These are phyloP conservation scores for Sporothrix luriei DNA, from an alignment of 2,329 filamentous ascomycete species.

Conservation along the genomic window DNA sequence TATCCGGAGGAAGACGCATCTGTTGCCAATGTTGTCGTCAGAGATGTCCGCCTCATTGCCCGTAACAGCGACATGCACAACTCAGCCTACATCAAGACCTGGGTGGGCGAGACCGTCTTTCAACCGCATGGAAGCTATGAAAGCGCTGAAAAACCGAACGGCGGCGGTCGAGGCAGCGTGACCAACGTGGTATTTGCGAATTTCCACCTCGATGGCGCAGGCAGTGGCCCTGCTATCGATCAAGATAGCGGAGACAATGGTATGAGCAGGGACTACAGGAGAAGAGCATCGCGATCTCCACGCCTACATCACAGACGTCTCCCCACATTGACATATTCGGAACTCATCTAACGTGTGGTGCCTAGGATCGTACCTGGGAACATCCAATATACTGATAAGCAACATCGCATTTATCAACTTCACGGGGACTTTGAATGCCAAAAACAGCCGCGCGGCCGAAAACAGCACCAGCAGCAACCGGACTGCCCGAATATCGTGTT, in stretches of 20 bases:
- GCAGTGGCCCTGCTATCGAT: slow-evolving; percentile 48
- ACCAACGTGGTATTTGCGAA: slow-evolving; percentile 55
- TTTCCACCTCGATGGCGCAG: slow-evolving; percentile 53
- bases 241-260: slow-evolving; percentile 54
- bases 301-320: too few relatives aligned
- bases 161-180: slow-evolving; percentile 56
- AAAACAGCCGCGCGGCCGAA: slow-evolving; percentile 35
- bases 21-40: slow-evolving; percentile 53
- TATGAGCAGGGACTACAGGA: not conserved
- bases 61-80: slow-evolving; percentile 53
- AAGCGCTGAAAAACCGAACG: slow-evolving; percentile 49
- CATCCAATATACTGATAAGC: slow-evolving; percentile 53
- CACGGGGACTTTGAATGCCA: slow-evolving; percentile 48
- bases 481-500: slow-evolving; percentile 52
- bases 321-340: not conserved
- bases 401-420: slow-evolving; percentile 57
- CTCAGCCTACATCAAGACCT: slow-evolving; percentile 59
- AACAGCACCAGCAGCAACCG: slow-evolving; percentile 40
- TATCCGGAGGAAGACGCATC: slow-evolving; percentile 58
- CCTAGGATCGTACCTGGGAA: slow-evolving; percentile 47
- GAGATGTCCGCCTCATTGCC: slow-evolving; percentile 50
- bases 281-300: not conserved
- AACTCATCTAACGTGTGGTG: not conserved
- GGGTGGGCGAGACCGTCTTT: slow-evolving; percentile 52
- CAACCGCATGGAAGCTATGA: slow-evolving; percentile 51